Conservation (phyloP, 1,284 basidiomycete species). For the Waitea zeae region DNA sequence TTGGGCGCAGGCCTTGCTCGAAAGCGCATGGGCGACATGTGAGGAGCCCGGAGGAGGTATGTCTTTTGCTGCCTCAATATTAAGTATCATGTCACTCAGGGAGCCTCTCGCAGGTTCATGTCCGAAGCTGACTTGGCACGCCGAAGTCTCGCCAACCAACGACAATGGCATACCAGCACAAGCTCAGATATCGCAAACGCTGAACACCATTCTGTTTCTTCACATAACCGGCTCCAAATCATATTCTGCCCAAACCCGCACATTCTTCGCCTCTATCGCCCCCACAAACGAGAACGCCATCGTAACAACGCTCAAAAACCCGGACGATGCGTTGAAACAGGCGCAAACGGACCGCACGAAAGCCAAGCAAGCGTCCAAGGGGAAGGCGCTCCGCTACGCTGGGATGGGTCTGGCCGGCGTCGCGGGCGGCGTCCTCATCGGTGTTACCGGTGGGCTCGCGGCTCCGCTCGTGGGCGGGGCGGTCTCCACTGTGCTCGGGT, state of each 20-base stretch:
- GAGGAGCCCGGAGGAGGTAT: constrained; percentile 25
- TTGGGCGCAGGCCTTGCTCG: constrained; percentile 29
- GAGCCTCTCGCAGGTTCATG: constrained; percentile 13
- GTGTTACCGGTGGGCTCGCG: constrained; percentile 36
- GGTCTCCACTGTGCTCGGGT: constrained; percentile 27
- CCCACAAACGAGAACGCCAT: constrained; percentile 26
- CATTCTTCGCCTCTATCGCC: constrained; percentile 25
- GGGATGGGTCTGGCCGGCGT: constrained; percentile 36
- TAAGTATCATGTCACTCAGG: background rate
- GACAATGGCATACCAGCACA: constrained; percentile 21
- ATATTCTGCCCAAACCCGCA: constrained; percentile 35
- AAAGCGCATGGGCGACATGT: constrained; percentile 29
- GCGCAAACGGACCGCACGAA: constrained; percentile 23
- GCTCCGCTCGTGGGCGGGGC: constrained; percentile 39
- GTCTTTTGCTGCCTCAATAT: background rate
- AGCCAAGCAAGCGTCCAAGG: constrained; percentile 22
- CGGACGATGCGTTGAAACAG: constrained; percentile 24
- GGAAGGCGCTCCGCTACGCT: constrained; percentile 23
- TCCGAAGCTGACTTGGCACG: constrained; percentile 20
- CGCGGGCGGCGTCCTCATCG: constrained; percentile 36
- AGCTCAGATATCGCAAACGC: constrained; percentile 17
- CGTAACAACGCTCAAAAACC: constrained; percentile 29
- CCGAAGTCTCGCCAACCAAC: constrained; percentile 26
- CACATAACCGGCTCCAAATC: constrained; percentile 27
- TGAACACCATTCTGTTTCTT: constrained; percentile 33